Base-by-base conservation (phyloP, 78 protist species). In the Dictyostelium purpureum region DNA sequence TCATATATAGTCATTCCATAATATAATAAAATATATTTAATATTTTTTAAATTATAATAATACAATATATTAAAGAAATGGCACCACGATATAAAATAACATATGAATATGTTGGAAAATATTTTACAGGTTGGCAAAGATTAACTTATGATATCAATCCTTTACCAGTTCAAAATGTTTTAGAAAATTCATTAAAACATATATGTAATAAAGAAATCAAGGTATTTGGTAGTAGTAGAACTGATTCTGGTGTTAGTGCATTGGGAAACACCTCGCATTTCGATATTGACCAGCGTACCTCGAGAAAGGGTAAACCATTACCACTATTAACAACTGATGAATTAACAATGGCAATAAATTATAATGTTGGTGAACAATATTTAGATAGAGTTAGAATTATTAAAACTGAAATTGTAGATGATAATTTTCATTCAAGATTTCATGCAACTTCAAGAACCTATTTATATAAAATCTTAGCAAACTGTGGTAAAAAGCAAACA, bases 211-310 rank as follows among this genome's bases (percentile, higher is more conserved):
- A 52, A 24, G 43, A 43, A 16, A 57, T 85, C 0, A 31, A 35
- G 28, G 49, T 85, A 0, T 2, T 38, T 4, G 92, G 92, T 0
- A 59, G 76, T 0, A 73, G 82, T 73, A 70, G 92, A 49, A 85
- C 92, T 2, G 92, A 85, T 40, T 19, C 74, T 26, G 92, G 92
- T 45, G 92, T 85, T 31, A 85, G 71, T 33, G 71, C 92, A 28
- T 19, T 73, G 4, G 21, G 38, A 21, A 81, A 85, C 43, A 82
- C 73, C 28, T 79, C 82, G 19, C 92, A 85, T 47, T 85, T 70
- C 12, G 66, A 85, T 73, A 21, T 85, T 0, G 57, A 82, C 7
- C n/a, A 3, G 2, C 24, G 90, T 14, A 12, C n/a, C 35, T 70
- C 78, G 0, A 70, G 42, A 43, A 42, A 12, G 21, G 90, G 90